A percentile compares a stretch with the other conserved stretches of the same genome.
phyloP scores from a whole-genome alignment of 2,329 filamentous ascomycete species.

The Aspergillus vadensis region DNA sequence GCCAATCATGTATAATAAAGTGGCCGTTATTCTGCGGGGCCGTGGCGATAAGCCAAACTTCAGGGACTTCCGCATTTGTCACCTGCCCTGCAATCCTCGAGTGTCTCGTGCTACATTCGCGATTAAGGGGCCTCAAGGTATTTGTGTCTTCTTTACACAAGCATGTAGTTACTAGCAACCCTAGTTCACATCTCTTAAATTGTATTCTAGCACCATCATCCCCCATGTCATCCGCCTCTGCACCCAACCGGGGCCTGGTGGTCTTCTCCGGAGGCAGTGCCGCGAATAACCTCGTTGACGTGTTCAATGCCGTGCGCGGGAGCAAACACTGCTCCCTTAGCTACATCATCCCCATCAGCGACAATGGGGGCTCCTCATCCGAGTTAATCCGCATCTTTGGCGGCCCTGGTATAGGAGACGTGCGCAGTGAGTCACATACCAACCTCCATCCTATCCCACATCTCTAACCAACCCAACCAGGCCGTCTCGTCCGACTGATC shows the following conservation, averaged over 20 bases:
- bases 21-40: too few species aligned
- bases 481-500: conserved; percentile 86
- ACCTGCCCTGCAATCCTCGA: too few species aligned
- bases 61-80: too few species aligned
- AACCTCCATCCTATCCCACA: not conserved
- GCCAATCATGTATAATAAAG: too few species aligned
- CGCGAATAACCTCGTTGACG: conserved; percentile 91
- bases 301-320: conserved; percentile 69
- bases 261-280: conserved; percentile 92
- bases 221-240: conserved; percentile 15
- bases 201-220: too few species aligned
- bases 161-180: not conserved
- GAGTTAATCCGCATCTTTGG: conserved; percentile 94
- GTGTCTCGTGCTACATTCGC: not conserved
- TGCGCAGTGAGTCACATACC: conserved; percentile 60
- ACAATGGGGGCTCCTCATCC: conserved; percentile 92
- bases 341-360: conserved; percentile 92
- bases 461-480: conserved; percentile 47
- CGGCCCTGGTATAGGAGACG: conserved; percentile 81
- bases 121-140: not conserved
- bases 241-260: conserved; percentile 62
- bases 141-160: conserved; percentile 6
- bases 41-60: too few species aligned
- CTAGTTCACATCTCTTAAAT: not conserved
- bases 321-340: conserved; percentile 69